phyloP scores from a whole-genome alignment of 805 yeast species.

The Ogataea nitratoaversa region DNA sequence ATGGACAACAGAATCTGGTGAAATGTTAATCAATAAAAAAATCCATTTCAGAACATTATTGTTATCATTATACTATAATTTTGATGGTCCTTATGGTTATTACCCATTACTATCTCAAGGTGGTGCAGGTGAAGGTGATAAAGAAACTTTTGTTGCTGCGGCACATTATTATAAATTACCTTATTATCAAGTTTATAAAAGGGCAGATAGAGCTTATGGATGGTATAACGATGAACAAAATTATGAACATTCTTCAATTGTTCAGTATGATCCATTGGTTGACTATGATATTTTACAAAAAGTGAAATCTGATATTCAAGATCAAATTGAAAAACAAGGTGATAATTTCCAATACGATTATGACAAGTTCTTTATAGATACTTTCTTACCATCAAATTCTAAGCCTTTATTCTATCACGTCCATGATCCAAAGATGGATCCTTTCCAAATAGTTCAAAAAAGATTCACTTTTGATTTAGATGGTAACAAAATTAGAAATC shows the following conservation, averaged over 20 bases:
- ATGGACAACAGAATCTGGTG: slow-evolving; percentile 68
- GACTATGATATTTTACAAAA: slow-evolving; percentile 27
- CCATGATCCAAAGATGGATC: slow-evolving; percentile 53
- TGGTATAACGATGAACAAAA: slow-evolving; percentile 29
- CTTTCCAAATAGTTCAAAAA: slow-evolving; percentile 35
- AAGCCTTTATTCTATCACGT: slow-evolving; percentile 40
- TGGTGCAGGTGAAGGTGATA: slow-evolving; percentile 71
- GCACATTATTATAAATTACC: slow-evolving; percentile 48
- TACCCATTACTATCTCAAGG: slow-evolving; percentile 60
- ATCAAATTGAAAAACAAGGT: slow-evolving; percentile 21
- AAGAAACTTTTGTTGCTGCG: slow-evolving; percentile 71
- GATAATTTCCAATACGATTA: slow-evolving; percentile 26
- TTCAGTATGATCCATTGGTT: slow-evolving; percentile 32
- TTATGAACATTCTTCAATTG: slow-evolving; percentile 32
- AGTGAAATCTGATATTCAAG: slow-evolving; percentile 18
- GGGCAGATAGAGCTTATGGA: slow-evolving; percentile 30
- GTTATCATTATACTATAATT: slow-evolving; percentile 60
- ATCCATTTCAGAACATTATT: slow-evolving; percentile 55
- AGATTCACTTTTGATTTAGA: slow-evolving; percentile 27
- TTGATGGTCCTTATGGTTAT: slow-evolving; percentile 56
- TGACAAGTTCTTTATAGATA: slow-evolving; percentile 22
- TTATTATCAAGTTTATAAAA: slow-evolving; percentile 51
- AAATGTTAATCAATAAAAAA: slow-evolving; percentile 52
- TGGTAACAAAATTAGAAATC: slow-evolving; percentile 28
- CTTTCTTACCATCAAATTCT: slow-evolving; percentile 26